Evolutionary conservation across 208 protist genomes (phyloP).

Genomic region (Trypanosoma platydactyli): DNA sequence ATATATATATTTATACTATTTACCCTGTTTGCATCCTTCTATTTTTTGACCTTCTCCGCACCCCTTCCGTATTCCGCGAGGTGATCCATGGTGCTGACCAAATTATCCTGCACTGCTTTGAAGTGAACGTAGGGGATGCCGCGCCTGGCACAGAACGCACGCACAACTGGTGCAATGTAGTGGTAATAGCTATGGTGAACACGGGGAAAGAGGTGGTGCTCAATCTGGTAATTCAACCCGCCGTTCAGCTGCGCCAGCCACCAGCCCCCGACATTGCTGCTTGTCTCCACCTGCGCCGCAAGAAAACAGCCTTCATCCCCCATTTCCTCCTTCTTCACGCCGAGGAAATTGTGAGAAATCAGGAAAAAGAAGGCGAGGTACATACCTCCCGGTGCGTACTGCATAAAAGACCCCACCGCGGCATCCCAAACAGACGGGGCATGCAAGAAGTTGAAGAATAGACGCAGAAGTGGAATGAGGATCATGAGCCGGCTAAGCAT

Average conservation of each 20-base stretch:
- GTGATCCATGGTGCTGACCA: slow-evolving; percentile 60
- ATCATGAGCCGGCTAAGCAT: slow-evolving; percentile 50
- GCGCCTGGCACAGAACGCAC: slow-evolving; percentile 57
- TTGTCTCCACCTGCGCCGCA: slow-evolving; percentile 63
- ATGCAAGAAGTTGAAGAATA: slow-evolving; percentile 59
- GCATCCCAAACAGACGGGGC: slow-evolving; percentile 43
- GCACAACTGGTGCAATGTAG: slow-evolving; percentile 72
- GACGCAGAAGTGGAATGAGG: slow-evolving; percentile 54
- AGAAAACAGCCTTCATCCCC: slow-evolving; percentile 63
- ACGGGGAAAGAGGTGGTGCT: slow-evolving; percentile 88
- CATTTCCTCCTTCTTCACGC: slow-evolving; percentile 61
- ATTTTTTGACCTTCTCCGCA: slow-evolving; percentile 31
- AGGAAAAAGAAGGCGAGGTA: slow-evolving; percentile 86
- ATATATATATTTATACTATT: not conserved
- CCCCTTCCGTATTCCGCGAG: slow-evolving; percentile 62
- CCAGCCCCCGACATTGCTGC: slow-evolving; percentile 77
- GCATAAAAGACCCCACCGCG: slow-evolving; percentile 44
- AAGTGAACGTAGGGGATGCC: slow-evolving; percentile 70
- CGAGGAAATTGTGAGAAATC: slow-evolving; percentile 81
- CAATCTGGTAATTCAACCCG: slow-evolving; percentile 89
- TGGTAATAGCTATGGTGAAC: slow-evolving; percentile 84
- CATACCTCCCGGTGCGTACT: slow-evolving; percentile 74
- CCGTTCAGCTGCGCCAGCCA: slow-evolving; percentile 79
- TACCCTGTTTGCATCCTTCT: slow-evolving; percentile 18
- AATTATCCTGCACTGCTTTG: slow-evolving; percentile 70